Evolutionary conservation across 2,329 filamentous ascomycete species (phyloP), one percentile per base, ranked within the genome.

Genomic region (Hypoxylon sp.): DNA sequence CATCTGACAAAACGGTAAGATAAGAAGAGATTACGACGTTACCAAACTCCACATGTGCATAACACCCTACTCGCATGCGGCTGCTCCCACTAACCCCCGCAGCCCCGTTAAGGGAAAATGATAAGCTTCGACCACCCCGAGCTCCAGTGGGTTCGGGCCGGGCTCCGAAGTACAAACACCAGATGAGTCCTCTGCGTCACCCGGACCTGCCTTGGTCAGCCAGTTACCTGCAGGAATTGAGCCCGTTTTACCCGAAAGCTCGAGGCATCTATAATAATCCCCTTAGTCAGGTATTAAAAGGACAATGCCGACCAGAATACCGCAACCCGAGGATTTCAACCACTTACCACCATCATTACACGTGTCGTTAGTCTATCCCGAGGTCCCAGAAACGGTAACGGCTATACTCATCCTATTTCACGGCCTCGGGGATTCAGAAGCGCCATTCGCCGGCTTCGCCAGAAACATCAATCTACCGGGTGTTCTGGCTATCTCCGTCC

Each of bases 361-460:
- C 11, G 73, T 83, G 62, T 78, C 81, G 52, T 75, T 85, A 46
- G 80, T 84, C 70, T 84, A 81, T 74, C 84, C 84, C 42, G 76
- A 80, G 26, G 83, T 85, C 20, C 80, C 85, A 36, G 87, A 91
- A 65, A 85, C 85, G 11, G 87, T 90, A 8, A 91, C 89, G 44
- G 90, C 94, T 71, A 84, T 96, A 70, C 87, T 97, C 66, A 80
- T 97, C 74, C 86, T 97, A 53, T 87, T 97, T 61, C 93, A 97
- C 78, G 93, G 93, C 68, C 86, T 97, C 11, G 93, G 93, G 67
- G 93, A 97, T 79, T 88, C 85, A 32, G 86, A 92, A 64, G 73
- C 76, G 2, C 83, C 91, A 33, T 96, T 96, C 77, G 84, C 87
- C 64, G 80, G 80, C 45, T 91, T 97, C 65, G 92, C 89, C 18